Conservation (phyloP, 495 filamentous ascomycete species). For the Penicillium mononematosum region DNA sequence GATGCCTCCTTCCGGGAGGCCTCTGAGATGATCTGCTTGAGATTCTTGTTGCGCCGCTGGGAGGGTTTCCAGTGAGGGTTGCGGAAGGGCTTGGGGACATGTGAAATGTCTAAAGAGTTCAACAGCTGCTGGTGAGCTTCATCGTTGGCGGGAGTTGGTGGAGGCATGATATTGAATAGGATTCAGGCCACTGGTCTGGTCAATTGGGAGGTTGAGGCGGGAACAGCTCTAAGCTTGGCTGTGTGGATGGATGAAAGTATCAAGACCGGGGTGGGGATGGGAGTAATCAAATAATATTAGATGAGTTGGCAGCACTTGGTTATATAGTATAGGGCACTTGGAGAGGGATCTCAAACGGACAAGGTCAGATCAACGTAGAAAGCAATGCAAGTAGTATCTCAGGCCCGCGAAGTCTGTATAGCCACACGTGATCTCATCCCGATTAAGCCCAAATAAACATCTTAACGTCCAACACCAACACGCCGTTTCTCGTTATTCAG, state of each 20-base stretch:
- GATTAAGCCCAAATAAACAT: constrained; percentile 21
- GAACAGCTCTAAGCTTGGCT: background rate
- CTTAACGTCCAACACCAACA: background rate
- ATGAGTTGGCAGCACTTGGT: no score
- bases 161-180: constrained; percentile 40
- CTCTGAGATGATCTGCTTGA: constrained; percentile 95
- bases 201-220: background rate
- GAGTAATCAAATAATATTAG: background rate
- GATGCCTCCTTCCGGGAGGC: constrained; percentile 80
- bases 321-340: background rate
- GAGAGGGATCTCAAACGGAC: no score
- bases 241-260: background rate
- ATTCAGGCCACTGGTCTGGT: constrained; percentile 1
- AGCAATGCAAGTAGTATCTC: background rate
- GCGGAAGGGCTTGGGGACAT: constrained; percentile 79
- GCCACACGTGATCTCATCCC: constrained; percentile 22
- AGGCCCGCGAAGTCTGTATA: constrained; percentile 20
- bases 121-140: constrained; percentile 62
- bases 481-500: background rate
- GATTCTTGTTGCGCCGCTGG: constrained; percentile 94
- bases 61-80: constrained; percentile 86
- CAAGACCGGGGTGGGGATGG: no score
- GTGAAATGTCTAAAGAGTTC: constrained; percentile 82
- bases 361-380: background rate
- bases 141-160: constrained; percentile 43